phyloP scores from a whole-genome alignment of 2,329 filamentous ascomycete genomes.

The Albophoma yamanashiensis region DNA sequence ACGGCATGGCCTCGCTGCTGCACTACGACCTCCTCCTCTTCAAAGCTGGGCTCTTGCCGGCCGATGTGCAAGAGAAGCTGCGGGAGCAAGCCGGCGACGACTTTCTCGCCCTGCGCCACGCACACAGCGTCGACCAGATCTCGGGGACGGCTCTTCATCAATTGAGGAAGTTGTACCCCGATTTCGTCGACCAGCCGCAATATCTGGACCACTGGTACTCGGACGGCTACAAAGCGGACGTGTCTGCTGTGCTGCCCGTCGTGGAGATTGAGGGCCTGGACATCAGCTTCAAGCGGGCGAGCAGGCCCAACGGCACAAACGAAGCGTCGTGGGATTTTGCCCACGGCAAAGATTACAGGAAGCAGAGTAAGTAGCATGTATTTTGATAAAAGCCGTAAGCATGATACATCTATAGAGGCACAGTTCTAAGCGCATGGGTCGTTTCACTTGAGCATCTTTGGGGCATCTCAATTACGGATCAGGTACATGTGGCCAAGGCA shows the following conservation, averaged over 20 bases:
- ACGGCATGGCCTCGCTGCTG: conserved; percentile 51
- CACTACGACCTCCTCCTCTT: conserved; percentile 61
- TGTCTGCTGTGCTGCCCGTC: conserved; percentile 31
- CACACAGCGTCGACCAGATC: conserved; percentile 55
- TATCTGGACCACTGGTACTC: conserved; percentile 40
- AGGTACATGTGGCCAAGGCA: too few species aligned
- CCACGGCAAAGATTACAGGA: conserved; percentile 25
- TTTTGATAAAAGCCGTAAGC: not conserved
- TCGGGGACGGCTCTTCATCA: conserved; percentile 46
- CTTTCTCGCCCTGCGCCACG: conserved; percentile 47
- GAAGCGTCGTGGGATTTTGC: conserved; percentile 45
- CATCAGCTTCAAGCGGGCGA: conserved; percentile 31
- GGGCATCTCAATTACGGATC: not conserved
- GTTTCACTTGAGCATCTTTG: not conserved
- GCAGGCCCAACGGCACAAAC: conserved; percentile 44
- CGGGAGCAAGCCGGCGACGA: conserved; percentile 35
- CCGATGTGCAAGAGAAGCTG: conserved; percentile 39
- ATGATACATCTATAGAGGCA: too few species aligned
- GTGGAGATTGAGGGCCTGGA: conserved; percentile 32
- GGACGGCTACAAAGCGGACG: conserved; percentile 26
- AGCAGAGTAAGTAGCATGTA: not conserved
- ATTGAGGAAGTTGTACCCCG: conserved; percentile 40
- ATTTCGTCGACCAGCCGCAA: conserved; percentile 37
- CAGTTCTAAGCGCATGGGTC: not conserved
- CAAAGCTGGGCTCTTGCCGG: conserved; percentile 45